phyloP scores from a whole-genome alignment of 345 rosid genomes.

The Acer negundo region DNA sequence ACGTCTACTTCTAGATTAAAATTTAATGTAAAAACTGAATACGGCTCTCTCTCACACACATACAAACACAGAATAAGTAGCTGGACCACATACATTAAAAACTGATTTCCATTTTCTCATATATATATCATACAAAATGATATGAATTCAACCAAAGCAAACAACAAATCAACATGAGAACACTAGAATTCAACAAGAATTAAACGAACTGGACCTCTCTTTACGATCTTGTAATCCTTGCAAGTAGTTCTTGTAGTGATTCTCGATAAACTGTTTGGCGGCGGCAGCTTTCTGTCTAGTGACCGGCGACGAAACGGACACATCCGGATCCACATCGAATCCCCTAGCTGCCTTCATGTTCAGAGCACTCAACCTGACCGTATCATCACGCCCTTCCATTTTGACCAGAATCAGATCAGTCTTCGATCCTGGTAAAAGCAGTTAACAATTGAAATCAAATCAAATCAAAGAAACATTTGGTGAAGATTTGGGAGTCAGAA shows the following conservation, averaged over 20 bases:
- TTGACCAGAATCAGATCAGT: conserved; percentile 8
- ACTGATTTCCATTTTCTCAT: neutral
- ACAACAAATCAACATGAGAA: neutral
- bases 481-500: conserved; percentile 17
- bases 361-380: conserved; percentile 69
- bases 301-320: conserved; percentile 89
- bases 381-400: conserved; percentile 92
- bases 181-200: neutral
- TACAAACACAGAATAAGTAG: neutral
- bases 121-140: neutral
- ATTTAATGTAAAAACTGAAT: neutral
- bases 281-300: conserved; percentile 98
- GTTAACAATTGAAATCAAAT: neutral
- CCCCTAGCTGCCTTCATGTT: conserved; percentile 64
- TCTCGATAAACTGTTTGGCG: conserved; percentile 97
- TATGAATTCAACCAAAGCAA: conserved; percentile 5
- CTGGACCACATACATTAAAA: conserved; percentile 9
- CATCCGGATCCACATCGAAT: conserved; percentile 61
- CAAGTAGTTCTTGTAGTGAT: conserved; percentile 87
- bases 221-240: conserved; percentile 94
- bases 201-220: conserved; percentile 57
- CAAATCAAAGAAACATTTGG: conserved; percentile 17
- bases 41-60: neutral
- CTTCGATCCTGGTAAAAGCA: neutral
- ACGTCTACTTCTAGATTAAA: neutral